Base-by-base conservation (phyloP, 192 early-diverging fungal species). In the Backusella sp. region DNA sequence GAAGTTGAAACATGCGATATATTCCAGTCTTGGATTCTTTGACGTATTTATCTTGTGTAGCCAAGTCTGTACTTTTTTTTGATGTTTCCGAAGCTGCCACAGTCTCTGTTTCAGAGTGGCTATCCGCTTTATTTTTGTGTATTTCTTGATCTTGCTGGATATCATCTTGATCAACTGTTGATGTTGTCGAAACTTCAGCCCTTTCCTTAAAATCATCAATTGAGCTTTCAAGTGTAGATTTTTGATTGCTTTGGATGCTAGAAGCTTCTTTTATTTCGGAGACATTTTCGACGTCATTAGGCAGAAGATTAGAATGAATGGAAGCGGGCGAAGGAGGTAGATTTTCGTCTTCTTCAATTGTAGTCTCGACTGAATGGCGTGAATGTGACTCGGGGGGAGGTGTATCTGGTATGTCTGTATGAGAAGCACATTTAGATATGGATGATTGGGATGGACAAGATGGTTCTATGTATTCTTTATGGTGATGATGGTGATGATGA, bases 301-400 rank as follows among this genome's bases (percentile, higher is more conserved):
- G 56, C 56, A 62, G 56, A 28, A 62, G 4, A 14, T 23, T 62
- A 62, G 56, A 62, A n/a, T 62, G 56, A 14, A 62, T 62, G 12
- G 56, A 62, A 28, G 56, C 56, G 26, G 56, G 56, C 14, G 56
- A 62, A 30, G 28, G 23, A 46, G 70, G 39, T 6, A 46, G 49
- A 19, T 42, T 11, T 62, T 62, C 56, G 11, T 62, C 23, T 26
- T 62, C 26, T 62, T 62, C 28, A 2, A 62, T 62, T 62, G 56
- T 26, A 62, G 23, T 62, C 21, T 62, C 56, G 26, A 62, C 56
- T 28, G 56, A 62, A 62, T 62, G 56, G 23, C 56, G 70, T 26
- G 21, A 30, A 14, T 42, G 70, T 28, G 26, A 71, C 42, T 71
- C 70, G 26, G 70, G 70, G 32, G 70, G 70, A 30, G 70, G 70